A percentile compares a stretch with the other conserved stretches of the same genome.
Evolutionary conservation across 495 filamentous ascomycete genomes (phyloP).

Genomic region (Neurospora sp.): DNA sequence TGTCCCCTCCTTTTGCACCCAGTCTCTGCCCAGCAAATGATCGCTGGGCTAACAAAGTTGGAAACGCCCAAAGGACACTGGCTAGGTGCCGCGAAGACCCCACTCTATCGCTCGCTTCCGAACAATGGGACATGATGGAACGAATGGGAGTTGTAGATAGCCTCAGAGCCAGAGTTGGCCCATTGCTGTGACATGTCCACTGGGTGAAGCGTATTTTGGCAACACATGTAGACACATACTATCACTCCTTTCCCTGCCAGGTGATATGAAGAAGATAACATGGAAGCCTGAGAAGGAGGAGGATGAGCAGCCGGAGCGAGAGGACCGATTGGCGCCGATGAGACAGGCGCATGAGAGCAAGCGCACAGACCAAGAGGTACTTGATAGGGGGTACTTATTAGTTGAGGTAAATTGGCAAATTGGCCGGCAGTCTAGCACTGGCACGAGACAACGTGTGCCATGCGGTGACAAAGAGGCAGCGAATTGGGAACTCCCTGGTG

Average conservation of each 20-base stretch:
- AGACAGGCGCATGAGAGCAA: neutral
- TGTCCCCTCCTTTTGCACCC: neutral
- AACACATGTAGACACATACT: neutral
- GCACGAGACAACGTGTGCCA: conserved; percentile 6
- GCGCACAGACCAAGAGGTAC: neutral
- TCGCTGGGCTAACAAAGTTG: neutral
- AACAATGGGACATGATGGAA: neutral
- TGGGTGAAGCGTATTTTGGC: neutral
- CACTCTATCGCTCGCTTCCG: neutral
- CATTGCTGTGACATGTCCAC: neutral
- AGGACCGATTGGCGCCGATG: neutral
- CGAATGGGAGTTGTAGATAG: neutral
- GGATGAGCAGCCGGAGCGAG: neutral
- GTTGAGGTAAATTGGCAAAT: neutral
- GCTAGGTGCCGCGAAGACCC: neutral
- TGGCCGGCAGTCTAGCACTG: neutral
- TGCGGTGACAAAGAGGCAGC: neutral
- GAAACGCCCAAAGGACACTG: neutral
- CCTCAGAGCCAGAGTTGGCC: neutral
- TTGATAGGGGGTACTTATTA: neutral
- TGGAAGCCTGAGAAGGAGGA: neutral
- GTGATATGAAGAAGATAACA: neutral
- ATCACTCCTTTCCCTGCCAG: neutral
- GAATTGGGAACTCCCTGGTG: conserved; percentile 1
- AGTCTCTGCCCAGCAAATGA: neutral